Base-by-base conservation (phyloP, 2,329 filamentous ascomycete species). In the Ophiostoma pallidulum region DNA sequence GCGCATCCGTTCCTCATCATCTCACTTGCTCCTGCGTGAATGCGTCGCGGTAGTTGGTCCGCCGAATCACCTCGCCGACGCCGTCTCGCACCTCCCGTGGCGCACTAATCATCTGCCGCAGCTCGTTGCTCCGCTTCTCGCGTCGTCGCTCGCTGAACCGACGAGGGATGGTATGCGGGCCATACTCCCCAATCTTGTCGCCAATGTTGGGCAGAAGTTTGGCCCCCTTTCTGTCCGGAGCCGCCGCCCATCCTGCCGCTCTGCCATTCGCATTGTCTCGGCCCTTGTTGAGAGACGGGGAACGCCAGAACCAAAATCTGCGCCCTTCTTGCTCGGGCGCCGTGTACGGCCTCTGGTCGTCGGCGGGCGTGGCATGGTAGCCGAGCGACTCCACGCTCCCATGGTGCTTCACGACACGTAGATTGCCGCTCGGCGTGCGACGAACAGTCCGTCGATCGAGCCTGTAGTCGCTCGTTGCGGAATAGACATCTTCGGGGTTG, bases 41-140 rank as follows among this genome's bases (percentile, higher is more conserved):
- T 0, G 56, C 54, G 16, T 60, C 65, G 43, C 61, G 62, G 50
- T 67, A 67, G 32, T 62, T 67, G 35, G 64, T 68, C 31, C 67
- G 64, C 42, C 72, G 66, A 39, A 79, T 72, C 41, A 80, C 70
- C 26, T 80, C 76, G 13, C 70, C 74, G 3, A 80, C 73, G 4
- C 75, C 75, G 53, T 80, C 76, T 22, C 75, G 65, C 18, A 80
- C 75, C 56, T 78, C 74, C 20, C 64, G 69, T 0, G 79, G 79
- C 5, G 68, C 71, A 51, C 77, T 80, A 38, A 83, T 83, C 60
- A 71, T 80, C 53, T 72, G 66, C 8, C 78, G 69, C 45, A 83
- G 65, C 57, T 77, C 76, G 50, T 74, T 69, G 19, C 71, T 73
- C 44, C 79, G 66, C 62, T 76, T 79, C 62, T 79, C 75, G 20